Base-by-base conservation (phyloP, 441 rosid genomes). In the Bocquillonia castaneifolia region DNA sequence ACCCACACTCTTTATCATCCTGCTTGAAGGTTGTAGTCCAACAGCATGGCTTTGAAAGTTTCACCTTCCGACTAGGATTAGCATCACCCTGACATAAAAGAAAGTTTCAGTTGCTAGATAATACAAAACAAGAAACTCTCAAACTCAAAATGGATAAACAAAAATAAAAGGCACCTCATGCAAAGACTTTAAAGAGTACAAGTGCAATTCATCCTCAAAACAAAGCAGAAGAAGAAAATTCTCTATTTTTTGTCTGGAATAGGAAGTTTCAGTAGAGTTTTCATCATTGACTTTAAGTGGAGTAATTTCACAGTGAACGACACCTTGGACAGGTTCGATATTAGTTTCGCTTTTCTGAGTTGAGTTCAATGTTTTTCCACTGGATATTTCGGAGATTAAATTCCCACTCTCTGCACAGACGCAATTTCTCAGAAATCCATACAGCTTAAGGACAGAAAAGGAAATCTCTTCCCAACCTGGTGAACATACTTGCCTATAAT, bases 1-100 rank as follows among this genome's bases (percentile, higher is more conserved):
- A 74, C 69, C 88, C 92, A 61, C 81, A 74, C 70, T 81, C 86
- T 60, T 76, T 82, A 68, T 65, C 81, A 75, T 80, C 80, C 77
- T 79, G 86, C 78, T 76, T 81, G 39, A 88, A 79, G 72, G 69
- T 76, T 75, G 88, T 66, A 70, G 85, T 81, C 96, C 95, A 90
- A 78, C 95, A 82, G 70, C 96, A 92, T 44, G 84, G 85, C 57
- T 83, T 86, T 62, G 45, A 73, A 56, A 88, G 87, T 70, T 76
- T 79, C 64, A 85, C 80, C 76, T 76, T 78, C 73, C 28, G 72
- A 64, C 77, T 50, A 73, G 85, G 78, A 67, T 80, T 79, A 56
- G 56, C 51, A 57, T 78, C 78, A 72, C 86, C 90, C 96, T 90
- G 79, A 78, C 80, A 78, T 67, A 66, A 76, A 63, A 71, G 15